Base-by-base conservation (phyloP, 2,329 filamentous ascomycete species). In the Fusarium sp. region DNA sequence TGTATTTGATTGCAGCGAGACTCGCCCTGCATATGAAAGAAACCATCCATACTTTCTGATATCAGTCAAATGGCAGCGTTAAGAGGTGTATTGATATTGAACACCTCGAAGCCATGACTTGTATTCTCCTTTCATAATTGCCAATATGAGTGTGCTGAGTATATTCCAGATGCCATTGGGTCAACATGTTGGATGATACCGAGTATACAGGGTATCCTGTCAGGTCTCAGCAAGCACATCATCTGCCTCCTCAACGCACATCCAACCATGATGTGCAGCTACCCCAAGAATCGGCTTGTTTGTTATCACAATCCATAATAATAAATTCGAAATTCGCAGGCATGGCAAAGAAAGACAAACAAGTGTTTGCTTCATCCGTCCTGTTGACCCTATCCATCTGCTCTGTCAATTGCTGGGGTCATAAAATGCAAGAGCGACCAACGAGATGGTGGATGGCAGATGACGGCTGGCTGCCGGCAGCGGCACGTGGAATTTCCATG, bases 401-500 rank as follows among this genome's bases (percentile, higher is more conserved):
- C n/a, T 35, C 29, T 20, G 20, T 31, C 16, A 27, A 31, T 31
- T 54, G 31, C 27, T 14, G 27, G 47, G 18, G n/a, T 31, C 50
- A 20, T 29, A 54, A 29, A 31, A 34, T 54, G 50, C 50, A 54
- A 54, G 50, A 54, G 50, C 50, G 35, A 62, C 60, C 59, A 52
- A 62, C 61, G 47, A n/a, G 24, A 14, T 29, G 13, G 16, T 13
- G 37, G 27, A 29, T 31, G n/a, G 29, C 40, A 31, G 24, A 59
- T n/a, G 47, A 29, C 62, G 22, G 61, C 27, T 64, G 37, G 62
- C 50, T 64, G 50, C 50, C 45, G 42, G 61, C 61, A 68, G 66
- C 63, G 63, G 66, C 72, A 73, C 69, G 66, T 74, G 72, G 67
- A 75, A 56, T 50, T 52, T 47, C 14, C 27, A 54, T 9, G 27